A percentile compares a stretch with the other conserved stretches of the same genome.
These are phyloP conservation scores for Colletotrichum kahawae DNA, from an alignment of 2,329 filamentous ascomycete species.

Conservation along the genomic window DNA sequence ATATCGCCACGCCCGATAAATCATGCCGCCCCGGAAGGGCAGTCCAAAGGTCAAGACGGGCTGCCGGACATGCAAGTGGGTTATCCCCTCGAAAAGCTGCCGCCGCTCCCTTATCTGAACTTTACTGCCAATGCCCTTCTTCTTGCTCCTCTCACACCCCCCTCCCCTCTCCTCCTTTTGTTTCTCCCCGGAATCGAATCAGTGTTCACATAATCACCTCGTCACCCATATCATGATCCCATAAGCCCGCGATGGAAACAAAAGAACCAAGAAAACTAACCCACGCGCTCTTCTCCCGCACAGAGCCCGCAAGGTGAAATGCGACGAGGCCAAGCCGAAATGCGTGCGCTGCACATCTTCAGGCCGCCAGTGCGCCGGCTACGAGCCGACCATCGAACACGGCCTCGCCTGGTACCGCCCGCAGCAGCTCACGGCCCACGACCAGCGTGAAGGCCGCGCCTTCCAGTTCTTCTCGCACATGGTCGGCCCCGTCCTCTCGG, in stretches of 20 bases:
- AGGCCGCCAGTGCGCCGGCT: constrained; percentile 43
- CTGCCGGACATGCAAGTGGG: constrained; percentile 61
- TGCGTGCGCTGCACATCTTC: constrained; percentile 60
- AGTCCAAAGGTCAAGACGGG: constrained; percentile 49
- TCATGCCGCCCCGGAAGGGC: constrained; percentile 16
- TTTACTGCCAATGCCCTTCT: background rate
- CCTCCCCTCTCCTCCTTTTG: background rate
- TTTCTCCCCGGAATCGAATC: background rate
- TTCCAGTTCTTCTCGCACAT: constrained; percentile 21
- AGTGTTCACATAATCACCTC: background rate
- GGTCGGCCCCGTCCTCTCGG: constrained; percentile 13
- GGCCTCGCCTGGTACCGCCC: constrained; percentile 20
- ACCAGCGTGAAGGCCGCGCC: constrained; percentile 24
- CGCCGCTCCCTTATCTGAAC: background rate
- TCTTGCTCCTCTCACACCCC: background rate
- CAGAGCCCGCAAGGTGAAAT: constrained; percentile 61
- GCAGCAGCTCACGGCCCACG: constrained; percentile 18
- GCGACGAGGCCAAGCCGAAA: constrained; percentile 58
- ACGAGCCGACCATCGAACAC: constrained; percentile 6
- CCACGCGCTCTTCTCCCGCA: background rate
- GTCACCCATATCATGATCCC: background rate
- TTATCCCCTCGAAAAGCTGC: constrained; percentile 19
- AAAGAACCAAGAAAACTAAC: background rate
- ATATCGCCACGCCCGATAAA: background rate
- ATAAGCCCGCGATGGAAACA: background rate